phyloP scores from a whole-genome alignment of 1,284 basidiomycete genomes.

The Naganishia liquefaciens region DNA sequence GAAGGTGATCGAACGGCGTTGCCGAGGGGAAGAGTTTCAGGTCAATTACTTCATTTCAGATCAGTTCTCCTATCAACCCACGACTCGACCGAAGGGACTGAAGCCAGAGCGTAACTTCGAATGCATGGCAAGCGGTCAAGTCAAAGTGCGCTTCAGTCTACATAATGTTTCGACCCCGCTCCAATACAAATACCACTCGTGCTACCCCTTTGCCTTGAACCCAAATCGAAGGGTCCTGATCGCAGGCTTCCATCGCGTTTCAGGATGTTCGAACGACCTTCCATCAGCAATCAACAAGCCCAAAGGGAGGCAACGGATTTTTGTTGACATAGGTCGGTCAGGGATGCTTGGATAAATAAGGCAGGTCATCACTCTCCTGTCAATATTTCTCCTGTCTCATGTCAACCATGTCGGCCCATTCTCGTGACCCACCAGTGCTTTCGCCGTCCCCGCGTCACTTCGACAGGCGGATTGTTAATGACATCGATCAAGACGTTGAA shows the following conservation, averaged over 20 bases:
- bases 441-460: conserved; percentile 9
- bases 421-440: conserved; percentile 1
- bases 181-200: no score
- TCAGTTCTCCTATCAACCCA: no score
- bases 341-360: neutral
- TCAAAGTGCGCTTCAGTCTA: no score
- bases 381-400: neutral
- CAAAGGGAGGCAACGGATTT: neutral
- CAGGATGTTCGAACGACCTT: no score
- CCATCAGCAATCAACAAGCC: neutral
- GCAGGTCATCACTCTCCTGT: neutral
- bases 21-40: no score
- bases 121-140: neutral
- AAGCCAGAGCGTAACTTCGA: no score
- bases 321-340: neutral
- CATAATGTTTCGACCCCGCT: no score
- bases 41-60: no score
- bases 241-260: neutral
- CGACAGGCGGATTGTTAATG: conserved; percentile 20
- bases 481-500: conserved; percentile 31
- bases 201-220: no score
- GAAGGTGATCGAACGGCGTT: no score
- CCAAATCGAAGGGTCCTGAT: no score
- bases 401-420: conserved; percentile 8
- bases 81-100: no score